These are phyloP conservation scores for Setaria viridis DNA, from an alignment of 202 grass and related monocot genomes.

Conservation along the genomic window DNA sequence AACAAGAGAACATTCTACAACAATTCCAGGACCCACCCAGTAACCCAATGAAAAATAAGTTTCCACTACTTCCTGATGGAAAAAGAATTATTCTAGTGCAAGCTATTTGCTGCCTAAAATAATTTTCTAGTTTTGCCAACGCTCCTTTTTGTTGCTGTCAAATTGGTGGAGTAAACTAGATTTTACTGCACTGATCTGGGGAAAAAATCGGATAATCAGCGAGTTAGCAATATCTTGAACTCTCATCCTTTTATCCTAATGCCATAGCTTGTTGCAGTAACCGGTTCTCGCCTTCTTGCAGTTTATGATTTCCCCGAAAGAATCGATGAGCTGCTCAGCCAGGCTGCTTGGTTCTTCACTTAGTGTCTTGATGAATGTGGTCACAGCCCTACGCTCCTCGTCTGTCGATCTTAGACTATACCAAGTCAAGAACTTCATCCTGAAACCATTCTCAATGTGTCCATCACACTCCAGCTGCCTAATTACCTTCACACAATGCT, in stretches of 20 bases:
- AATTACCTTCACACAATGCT: constrained; percentile 91
- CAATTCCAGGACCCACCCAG: constrained; percentile 17
- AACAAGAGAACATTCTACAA: constrained; percentile 29
- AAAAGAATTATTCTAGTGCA: constrained; percentile 50
- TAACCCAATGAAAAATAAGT: constrained; percentile 10
- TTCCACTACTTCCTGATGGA: constrained; percentile 36
- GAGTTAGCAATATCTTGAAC: constrained; percentile 49
- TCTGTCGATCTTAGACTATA: constrained; percentile 84
- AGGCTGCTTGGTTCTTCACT: constrained; percentile 72
- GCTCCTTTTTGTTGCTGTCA: not conserved
- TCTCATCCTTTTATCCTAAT: constrained; percentile 51
- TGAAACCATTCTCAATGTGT: constrained; percentile 80
- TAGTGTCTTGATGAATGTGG: constrained; percentile 80
- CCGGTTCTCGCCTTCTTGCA: constrained; percentile 69
- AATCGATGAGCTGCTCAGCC: constrained; percentile 87
- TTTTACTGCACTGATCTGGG: constrained; percentile 37
- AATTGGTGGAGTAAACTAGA: constrained; percentile 37
- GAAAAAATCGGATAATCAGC: constrained; percentile 39
- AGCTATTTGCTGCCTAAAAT: constrained; percentile 55
- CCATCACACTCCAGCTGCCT: constrained; percentile 77
- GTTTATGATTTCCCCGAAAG: constrained; percentile 77
- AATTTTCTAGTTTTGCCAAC: constrained; percentile 21
- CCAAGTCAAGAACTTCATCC: constrained; percentile 98
- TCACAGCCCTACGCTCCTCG: constrained; percentile 74
- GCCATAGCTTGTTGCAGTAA: constrained; percentile 82